Evolutionary conservation across 2,329 filamentous ascomycete species (phyloP), one percentile per base, ranked within the genome.

Genomic region (Ceratocystis destructans): DNA sequence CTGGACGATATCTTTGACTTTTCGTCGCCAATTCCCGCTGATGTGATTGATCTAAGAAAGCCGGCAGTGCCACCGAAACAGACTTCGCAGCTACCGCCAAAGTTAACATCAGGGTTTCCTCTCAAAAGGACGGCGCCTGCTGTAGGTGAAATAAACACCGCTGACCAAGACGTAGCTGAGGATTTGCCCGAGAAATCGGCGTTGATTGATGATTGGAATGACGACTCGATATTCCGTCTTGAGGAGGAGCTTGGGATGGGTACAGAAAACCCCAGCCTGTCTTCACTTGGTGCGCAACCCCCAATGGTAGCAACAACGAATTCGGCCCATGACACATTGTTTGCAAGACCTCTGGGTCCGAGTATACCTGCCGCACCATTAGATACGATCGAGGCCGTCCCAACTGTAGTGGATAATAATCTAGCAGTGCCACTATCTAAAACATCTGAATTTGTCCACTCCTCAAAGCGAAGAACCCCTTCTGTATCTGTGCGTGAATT

Each of bases 161-260:
- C 15, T 31, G 17, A 59, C 15, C 12, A 7, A 37, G 48, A 62
- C 45, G 44, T 33, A 17, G 22, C 33, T 44, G 44, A 20, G 6
- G 37, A 37, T 17, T 25, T 28, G 8, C 7, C 61, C 20, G 61
- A 63, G n/a, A 41, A 50, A 25, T n/a, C 61, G 7, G 20, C 33
- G n/a, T 8, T 63, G 41, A 46, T 63, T 25, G 61, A 63, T 22
- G 61, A 48, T 33, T 63, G 61, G 61, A 48, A 63, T 17, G 61
- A 63, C 8, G 61, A 63, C 25, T 63, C 61, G n/a, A 48, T 63
- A 46, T 63, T 63, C 20, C 44, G 61, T 17, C 25, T 48, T 33
- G 61, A 63, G 12, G 22, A 33, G 33, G 20, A 48, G 10, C 25
- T 63, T 7, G 28, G 48, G 3, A 7, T 2, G 3, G 22, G 48